Conservation (phyloP, 768 basidiomycete species). For the Rossbeevera mucosa region DNA sequence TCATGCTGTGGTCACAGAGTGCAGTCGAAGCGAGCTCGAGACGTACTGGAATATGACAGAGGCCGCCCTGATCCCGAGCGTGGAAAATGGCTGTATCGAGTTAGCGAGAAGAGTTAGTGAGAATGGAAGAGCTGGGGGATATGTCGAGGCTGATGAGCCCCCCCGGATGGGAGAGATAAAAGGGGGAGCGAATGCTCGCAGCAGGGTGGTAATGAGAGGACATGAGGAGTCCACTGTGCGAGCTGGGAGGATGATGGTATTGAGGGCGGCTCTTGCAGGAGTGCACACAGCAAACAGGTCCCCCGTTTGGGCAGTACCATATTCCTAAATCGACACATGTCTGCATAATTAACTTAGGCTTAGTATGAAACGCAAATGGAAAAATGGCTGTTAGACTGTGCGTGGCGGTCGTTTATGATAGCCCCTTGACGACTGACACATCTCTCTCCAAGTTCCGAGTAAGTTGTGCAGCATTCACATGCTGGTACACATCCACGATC, state of each 20-base stretch:
- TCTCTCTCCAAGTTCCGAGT: conserved; percentile 1
- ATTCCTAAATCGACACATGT: conserved; percentile 28
- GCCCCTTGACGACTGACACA: conserved; percentile 21
- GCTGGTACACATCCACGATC: conserved; percentile 18
- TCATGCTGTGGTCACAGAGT: conserved; percentile 21
- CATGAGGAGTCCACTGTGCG: conserved; percentile 28
- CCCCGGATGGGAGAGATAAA: conserved; percentile 27
- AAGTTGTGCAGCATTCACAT: conserved; percentile 20
- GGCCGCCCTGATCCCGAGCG: conserved; percentile 22
- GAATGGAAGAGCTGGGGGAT: conserved; percentile 9
- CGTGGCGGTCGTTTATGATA: conserved; percentile 17
- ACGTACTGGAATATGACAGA: conserved; percentile 20
- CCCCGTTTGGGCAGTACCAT: conserved; percentile 28
- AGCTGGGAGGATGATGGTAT: conserved; percentile 20
- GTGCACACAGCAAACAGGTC: conserved; percentile 21
- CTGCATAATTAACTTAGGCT: conserved; percentile 26
- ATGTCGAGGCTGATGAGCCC: not conserved
- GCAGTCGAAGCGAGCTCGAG: conserved; percentile 4
- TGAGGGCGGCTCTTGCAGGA: conserved; percentile 12
- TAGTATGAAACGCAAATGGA: conserved; percentile 29
- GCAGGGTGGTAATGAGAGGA: conserved; percentile 18
- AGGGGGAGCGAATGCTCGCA: conserved; percentile 23
- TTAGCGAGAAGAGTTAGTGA: not conserved
- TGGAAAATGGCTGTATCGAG: conserved; percentile 26
- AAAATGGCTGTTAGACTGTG: conserved; percentile 19